Percentiles rank a stretch among this genome's conserved stretches.
These are phyloP conservation scores for Colletotrichum sojae DNA, from an alignment of 2,329 filamentous ascomycete genomes.

Conservation along the genomic window DNA sequence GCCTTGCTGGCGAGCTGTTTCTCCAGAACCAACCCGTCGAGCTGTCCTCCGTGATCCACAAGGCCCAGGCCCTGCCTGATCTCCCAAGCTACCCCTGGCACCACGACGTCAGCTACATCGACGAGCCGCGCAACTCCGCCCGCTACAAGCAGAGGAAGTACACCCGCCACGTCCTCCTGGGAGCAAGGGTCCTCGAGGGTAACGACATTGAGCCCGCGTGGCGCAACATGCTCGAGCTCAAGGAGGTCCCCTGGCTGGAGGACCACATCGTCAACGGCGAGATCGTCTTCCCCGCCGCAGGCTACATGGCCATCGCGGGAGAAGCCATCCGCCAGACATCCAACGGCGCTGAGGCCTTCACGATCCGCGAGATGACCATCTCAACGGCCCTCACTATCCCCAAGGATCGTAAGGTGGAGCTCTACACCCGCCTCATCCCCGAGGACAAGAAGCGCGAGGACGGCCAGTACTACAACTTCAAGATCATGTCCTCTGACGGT, in stretches of 20 bases:
- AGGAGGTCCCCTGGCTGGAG: constrained; percentile 31
- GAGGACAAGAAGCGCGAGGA: constrained; percentile 10
- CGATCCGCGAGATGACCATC: constrained; percentile 49
- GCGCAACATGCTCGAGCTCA: constrained; percentile 32
- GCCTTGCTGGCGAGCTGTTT: constrained; percentile 61
- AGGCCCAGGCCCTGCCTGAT: constrained; percentile 18
- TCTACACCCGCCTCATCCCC: constrained; percentile 49
- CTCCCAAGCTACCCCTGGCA: constrained; percentile 31
- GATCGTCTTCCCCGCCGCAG: constrained; percentile 30
- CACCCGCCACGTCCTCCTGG: constrained; percentile 21
- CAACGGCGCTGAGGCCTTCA: constrained; percentile 41
- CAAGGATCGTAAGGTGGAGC: constrained; percentile 46
- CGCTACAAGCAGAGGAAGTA: constrained; percentile 26
- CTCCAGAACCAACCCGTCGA: constrained; percentile 58
- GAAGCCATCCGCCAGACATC: constrained; percentile 28
- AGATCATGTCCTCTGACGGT: constrained; percentile 49
- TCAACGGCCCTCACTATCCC: constrained; percentile 49
- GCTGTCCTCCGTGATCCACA: constrained; percentile 45
- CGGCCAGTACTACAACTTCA: constrained; percentile 51
- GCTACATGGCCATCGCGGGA: constrained; percentile 28
- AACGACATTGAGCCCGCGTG: constrained; percentile 31
- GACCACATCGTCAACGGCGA: constrained; percentile 33
- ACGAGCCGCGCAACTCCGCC: constrained; percentile 19
- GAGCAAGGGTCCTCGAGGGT: constrained; percentile 22
- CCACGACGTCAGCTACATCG: constrained; percentile 23